Evolutionary conservation across 1,284 basidiomycete species (phyloP).

Genomic region (Apiotrichum domesticum): DNA sequence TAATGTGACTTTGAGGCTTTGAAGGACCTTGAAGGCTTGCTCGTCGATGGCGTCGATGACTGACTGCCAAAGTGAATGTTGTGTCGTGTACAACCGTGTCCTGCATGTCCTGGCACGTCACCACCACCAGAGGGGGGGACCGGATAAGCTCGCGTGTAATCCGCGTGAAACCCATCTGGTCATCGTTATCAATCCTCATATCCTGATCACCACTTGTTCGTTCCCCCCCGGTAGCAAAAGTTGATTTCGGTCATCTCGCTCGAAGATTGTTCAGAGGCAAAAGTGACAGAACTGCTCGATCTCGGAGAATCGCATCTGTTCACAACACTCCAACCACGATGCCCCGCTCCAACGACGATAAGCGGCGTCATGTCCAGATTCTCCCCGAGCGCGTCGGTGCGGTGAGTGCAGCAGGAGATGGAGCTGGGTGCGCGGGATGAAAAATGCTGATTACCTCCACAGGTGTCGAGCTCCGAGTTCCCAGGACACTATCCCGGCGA

Average conservation of each 20-base stretch:
- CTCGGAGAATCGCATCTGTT: background rate
- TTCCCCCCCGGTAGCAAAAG: background rate
- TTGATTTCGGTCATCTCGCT: background rate
- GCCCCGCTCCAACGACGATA: conserved; percentile 31
- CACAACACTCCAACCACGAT: conserved; percentile 5
- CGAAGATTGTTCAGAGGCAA: too few species aligned
- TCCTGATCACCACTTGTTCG: too few species aligned
- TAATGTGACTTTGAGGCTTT: too few species aligned
- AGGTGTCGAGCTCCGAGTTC: conserved; percentile 20
- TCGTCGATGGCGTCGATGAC: too few species aligned
- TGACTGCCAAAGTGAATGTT: background rate
- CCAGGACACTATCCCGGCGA: conserved; percentile 59
- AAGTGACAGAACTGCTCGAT: too few species aligned
- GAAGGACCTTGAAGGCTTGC: background rate
- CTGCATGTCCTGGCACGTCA: too few species aligned
- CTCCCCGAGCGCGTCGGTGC: conserved; percentile 65
- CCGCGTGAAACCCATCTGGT: too few species aligned
- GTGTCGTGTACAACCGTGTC: too few species aligned
- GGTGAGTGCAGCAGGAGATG: conserved; percentile 24
- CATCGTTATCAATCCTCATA: too few species aligned
- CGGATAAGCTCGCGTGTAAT: too few species aligned
- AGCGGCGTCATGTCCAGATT: conserved; percentile 55
- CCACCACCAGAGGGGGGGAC: too few species aligned
- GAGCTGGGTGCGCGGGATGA: background rate
- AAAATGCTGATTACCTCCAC: background rate